These are phyloP conservation scores for Tephrocybe sp. DNA, from an alignment of 768 basidiomycete genomes.

Conservation along the genomic window DNA sequence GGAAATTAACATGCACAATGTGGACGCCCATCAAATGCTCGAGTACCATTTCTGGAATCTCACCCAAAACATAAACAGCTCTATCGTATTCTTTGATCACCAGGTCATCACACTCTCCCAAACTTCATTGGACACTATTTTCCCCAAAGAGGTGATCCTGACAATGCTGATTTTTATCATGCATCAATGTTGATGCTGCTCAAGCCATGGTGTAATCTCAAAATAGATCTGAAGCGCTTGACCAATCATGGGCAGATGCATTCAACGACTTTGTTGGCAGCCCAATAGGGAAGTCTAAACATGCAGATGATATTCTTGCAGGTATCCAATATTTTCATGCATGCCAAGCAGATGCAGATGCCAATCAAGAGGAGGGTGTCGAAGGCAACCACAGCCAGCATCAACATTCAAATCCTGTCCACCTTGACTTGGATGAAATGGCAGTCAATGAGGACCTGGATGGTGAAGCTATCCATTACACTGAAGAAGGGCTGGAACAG, in stretches of 20 bases:
- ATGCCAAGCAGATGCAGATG: too few species aligned
- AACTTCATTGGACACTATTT: slow-evolving; percentile 38
- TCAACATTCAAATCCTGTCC: too few species aligned
- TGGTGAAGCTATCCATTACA: too few species aligned
- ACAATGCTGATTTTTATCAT: slow-evolving; percentile 27
- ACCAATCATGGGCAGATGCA: slow-evolving; percentile 23
- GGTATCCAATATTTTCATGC: too few species aligned
- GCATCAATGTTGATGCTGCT: slow-evolving; percentile 31
- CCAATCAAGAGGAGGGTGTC: too few species aligned
- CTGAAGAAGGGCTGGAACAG: too few species aligned
- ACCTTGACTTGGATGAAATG: too few species aligned
- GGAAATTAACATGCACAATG: too few species aligned
- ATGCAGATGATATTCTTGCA: too few species aligned
- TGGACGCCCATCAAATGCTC: neutral
- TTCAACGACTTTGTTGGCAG: slow-evolving; percentile 9
- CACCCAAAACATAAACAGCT: slow-evolving; percentile 21
- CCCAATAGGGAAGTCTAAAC: neutral
- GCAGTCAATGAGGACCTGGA: too few species aligned
- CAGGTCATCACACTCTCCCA: slow-evolving; percentile 29
- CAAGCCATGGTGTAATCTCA: slow-evolving; percentile 39
- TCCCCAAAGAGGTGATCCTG: slow-evolving; percentile 25
- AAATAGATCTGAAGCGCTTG: slow-evolving; percentile 26
- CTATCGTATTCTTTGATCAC: slow-evolving; percentile 11
- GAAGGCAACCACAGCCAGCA: too few species aligned
- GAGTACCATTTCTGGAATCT: neutral